Percentiles rank a stretch among this genome's conserved stretches.
These are phyloP conservation scores for Ascosphaera pollenicola DNA, from an alignment of 2,329 filamentous ascomycete genomes.

Conservation along the genomic window DNA sequence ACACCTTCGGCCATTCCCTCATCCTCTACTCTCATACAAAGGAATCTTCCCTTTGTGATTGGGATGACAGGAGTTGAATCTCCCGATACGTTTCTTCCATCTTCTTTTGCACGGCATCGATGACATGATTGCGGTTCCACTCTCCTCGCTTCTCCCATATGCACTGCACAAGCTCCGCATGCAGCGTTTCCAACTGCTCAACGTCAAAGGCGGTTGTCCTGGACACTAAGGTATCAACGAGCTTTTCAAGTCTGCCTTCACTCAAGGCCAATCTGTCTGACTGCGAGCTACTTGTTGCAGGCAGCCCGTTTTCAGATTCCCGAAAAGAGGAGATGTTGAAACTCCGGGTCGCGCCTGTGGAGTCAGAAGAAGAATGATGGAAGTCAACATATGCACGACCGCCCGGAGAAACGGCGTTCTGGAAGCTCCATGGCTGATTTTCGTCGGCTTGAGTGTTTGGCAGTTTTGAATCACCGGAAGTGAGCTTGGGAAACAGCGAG, in stretches of 20 bases:
- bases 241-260: slow-evolving; percentile 27
- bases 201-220: slow-evolving; percentile 60
- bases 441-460: too few species aligned
- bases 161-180: slow-evolving; percentile 71
- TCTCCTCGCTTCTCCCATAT: slow-evolving; percentile 62
- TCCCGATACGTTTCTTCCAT: slow-evolving; percentile 47
- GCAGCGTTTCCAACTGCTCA: slow-evolving; percentile 88
- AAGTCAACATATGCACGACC: too few species aligned
- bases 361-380: too few species aligned
- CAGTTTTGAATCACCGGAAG: too few species aligned
- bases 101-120: slow-evolving; percentile 37
- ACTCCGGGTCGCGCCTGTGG: too few species aligned
- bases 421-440: too few species aligned
- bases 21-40: too few species aligned
- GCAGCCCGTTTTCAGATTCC: slow-evolving; percentile 11
- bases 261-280: slow-evolving; percentile 18
- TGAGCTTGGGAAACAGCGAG: too few species aligned
- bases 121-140: slow-evolving; percentile 63
- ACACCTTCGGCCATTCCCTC: too few species aligned
- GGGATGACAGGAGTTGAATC: slow-evolving; percentile 22
- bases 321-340: slow-evolving; percentile 13
- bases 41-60: too few species aligned
- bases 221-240: slow-evolving; percentile 42
- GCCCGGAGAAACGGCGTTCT: too few species aligned
- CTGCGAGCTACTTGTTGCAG: slow-evolving; percentile 2